A percentile compares a stretch with the other conserved stretches of the same genome.
Conservation (phyloP, 176 grass and related monocot genomes). For the Bromus sterilis region DNA sequence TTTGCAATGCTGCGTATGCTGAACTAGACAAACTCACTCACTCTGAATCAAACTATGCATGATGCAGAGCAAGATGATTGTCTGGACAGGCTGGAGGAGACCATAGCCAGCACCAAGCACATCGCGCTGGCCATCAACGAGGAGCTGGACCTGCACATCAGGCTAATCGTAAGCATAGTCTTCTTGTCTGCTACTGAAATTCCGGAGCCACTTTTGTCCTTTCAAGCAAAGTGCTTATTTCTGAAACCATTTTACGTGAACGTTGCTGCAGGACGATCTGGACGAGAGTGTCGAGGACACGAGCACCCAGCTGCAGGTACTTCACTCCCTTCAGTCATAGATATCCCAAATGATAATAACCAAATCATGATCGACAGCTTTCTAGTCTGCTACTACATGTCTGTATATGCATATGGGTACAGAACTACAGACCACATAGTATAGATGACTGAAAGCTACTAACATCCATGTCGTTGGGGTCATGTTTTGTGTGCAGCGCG, state of each 20-base stretch:
- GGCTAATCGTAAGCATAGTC: constrained; percentile 51
- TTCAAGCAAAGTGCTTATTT: background rate
- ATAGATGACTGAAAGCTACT: background rate
- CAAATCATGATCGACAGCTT: background rate
- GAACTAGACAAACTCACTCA: background rate
- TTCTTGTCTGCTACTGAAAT: background rate
- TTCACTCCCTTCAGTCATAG: background rate
- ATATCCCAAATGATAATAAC: background rate
- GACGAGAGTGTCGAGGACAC: constrained; percentile 46
- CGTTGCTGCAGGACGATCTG: constrained; percentile 56
- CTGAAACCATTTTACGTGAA: background rate
- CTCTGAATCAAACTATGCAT: background rate
- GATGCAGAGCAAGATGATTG: constrained; percentile 59
- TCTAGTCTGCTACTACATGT: background rate
- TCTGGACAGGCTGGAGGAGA: constrained; percentile 51
- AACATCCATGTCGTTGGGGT: background rate
- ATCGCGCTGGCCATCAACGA: constrained; percentile 69
- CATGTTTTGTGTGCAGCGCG: constrained; percentile 27
- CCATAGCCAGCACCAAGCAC: constrained; percentile 59
- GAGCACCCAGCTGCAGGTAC: constrained; percentile 48
- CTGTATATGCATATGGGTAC: too few relatives aligned
- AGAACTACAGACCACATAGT: too few relatives aligned
- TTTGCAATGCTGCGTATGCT: background rate
- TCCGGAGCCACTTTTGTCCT: background rate
- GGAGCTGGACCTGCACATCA: constrained; percentile 65